phyloP scores from a whole-genome alignment of 2,329 filamentous ascomycete species.

The Cercospora zeae-maydis region DNA sequence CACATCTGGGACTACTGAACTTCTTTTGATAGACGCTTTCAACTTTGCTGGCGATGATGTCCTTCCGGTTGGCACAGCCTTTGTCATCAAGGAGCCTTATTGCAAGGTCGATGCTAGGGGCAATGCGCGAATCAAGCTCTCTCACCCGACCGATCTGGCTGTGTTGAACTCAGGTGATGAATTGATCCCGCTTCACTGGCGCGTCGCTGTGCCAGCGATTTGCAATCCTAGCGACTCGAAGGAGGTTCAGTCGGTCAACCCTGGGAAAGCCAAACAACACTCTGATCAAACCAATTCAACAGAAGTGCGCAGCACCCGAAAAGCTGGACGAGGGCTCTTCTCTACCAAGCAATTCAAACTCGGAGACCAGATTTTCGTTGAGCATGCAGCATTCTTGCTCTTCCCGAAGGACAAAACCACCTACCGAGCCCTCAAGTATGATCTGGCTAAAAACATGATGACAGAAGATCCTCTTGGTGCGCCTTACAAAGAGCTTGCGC shows the following conservation, averaged over 20 bases:
- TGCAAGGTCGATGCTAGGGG: neutral
- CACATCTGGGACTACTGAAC: neutral
- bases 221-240: neutral
- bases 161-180: neutral
- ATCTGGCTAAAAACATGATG: conserved; percentile 15
- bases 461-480: conserved; percentile 14
- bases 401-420: conserved; percentile 5
- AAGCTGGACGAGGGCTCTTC: conserved; percentile 15
- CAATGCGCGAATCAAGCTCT: conserved; percentile 5
- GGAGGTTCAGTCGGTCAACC: neutral
- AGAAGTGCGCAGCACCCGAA: neutral
- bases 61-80: neutral
- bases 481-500: conserved; percentile 13
- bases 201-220: neutral
- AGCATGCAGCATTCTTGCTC: conserved; percentile 8
- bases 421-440: conserved; percentile 11
- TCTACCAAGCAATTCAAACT: conserved; percentile 1
- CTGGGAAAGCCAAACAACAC: neutral
- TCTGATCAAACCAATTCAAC: neutral
- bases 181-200: neutral
- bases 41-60: conserved; percentile 10
- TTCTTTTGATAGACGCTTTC: conserved; percentile 7
- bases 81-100: conserved; percentile 11
- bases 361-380: conserved; percentile 11
- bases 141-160: conserved; percentile 8